phyloP scores from a whole-genome alignment of 225 moss, liverwort and hornwort genomes.

The Straminergon stramineum region DNA sequence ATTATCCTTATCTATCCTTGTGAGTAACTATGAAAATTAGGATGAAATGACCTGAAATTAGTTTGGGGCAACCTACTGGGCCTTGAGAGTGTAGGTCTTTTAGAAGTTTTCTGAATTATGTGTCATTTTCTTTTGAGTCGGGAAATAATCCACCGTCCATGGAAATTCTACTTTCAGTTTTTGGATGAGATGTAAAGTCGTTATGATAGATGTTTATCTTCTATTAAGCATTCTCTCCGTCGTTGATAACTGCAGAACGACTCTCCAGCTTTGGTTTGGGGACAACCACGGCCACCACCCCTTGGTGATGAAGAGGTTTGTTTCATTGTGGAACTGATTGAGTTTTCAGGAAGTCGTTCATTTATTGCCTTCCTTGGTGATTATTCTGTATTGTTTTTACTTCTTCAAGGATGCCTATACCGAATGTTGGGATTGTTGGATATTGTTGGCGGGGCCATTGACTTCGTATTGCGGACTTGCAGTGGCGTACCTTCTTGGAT shows the following conservation, averaged over 20 bases:
- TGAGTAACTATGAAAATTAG: neutral
- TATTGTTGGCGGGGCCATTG: neutral
- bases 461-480: constrained; percentile 10
- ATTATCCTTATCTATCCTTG: neutral
- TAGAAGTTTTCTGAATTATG: neutral
- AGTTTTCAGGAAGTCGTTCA: neutral
- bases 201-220: neutral
- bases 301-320: constrained; percentile 84
- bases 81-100: neutral
- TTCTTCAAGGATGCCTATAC: neutral
- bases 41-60: neutral
- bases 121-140: neutral
- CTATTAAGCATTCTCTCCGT: neutral
- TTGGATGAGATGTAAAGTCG: neutral
- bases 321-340: neutral
- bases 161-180: neutral
- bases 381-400: neutral
- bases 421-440: neutral
- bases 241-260: constrained; percentile 42
- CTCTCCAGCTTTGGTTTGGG: constrained; percentile 87
- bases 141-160: neutral
- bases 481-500: constrained; percentile 86
- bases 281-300: constrained; percentile 88
- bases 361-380: neutral
- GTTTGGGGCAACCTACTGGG: neutral